Percentiles rank a stretch among this genome's conserved stretches.
phyloP scores from a whole-genome alignment of 768 basidiomycete species.

The Wakefieldia striispora region DNA sequence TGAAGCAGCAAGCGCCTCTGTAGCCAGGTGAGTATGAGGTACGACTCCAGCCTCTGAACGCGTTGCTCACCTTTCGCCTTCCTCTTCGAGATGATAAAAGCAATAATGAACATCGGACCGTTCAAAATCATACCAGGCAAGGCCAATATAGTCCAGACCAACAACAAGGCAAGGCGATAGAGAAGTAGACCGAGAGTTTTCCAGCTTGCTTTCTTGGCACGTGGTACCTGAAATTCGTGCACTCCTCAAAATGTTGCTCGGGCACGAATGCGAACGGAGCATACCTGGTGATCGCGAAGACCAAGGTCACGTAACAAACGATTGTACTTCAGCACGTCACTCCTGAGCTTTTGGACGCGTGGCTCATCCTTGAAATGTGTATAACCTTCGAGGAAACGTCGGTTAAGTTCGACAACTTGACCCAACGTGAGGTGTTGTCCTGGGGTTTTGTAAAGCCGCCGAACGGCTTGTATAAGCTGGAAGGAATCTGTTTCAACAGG shows the following conservation, averaged over 20 bases:
- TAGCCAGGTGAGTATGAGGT: background rate
- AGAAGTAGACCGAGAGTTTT: conserved; percentile 80
- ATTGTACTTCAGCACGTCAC: conserved; percentile 87
- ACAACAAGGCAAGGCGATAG: conserved; percentile 76
- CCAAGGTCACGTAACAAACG: conserved; percentile 85
- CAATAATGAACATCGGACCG: conserved; percentile 89
- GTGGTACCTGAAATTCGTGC: conserved; percentile 60
- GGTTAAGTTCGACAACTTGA: conserved; percentile 93
- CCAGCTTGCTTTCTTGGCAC: conserved; percentile 82
- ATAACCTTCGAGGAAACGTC: conserved; percentile 91
- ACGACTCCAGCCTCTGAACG: background rate
- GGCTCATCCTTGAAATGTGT: conserved; percentile 91
- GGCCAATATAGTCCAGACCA: conserved; percentile 80
- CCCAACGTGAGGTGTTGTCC: conserved; percentile 91
- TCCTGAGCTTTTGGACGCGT: conserved; percentile 74
- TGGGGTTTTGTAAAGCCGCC: conserved; percentile 90
- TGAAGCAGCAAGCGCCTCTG: conserved; percentile 95
- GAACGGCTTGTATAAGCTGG: conserved; percentile 92
- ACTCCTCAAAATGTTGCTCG: background rate
- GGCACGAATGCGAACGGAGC: conserved; percentile 8
- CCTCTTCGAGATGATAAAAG: conserved; percentile 79
- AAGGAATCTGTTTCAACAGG: conserved; percentile 3
- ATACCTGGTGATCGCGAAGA: conserved; percentile 88
- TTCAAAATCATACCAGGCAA: conserved; percentile 91
- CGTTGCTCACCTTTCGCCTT: conserved; percentile 76